Evolutionary conservation across 306 rosid genomes (phyloP).

Genomic region (Notholithocarpus densiflorus): DNA sequence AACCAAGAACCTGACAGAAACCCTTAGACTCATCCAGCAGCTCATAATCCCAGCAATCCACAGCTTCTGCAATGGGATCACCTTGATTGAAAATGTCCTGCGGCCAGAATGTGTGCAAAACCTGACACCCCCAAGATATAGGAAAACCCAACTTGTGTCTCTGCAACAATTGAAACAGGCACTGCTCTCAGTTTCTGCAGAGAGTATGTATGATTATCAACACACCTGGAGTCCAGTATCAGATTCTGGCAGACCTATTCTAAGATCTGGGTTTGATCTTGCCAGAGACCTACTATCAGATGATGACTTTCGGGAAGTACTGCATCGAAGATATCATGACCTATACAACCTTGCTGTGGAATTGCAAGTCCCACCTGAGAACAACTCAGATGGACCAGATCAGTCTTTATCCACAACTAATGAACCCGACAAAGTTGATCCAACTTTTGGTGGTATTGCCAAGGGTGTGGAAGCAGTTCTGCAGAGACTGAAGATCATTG

Average conservation of each 20-base stretch:
- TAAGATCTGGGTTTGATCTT: conserved; percentile 71
- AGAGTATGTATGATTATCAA: conserved; percentile 93
- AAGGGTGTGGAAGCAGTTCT: conserved; percentile 89
- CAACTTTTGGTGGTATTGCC: conserved; percentile 86
- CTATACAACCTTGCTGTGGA: conserved; percentile 79
- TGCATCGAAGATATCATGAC: conserved; percentile 87
- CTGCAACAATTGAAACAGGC: conserved; percentile 76
- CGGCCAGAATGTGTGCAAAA: conserved; percentile 82
- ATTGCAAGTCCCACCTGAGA: conserved; percentile 78
- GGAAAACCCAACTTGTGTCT: conserved; percentile 63
- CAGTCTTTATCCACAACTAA: conserved; percentile 38
- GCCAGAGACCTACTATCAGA: conserved; percentile 86
- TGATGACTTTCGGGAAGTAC: conserved; percentile 82
- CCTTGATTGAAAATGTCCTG: conserved; percentile 65
- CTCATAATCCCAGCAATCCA: conserved; percentile 80
- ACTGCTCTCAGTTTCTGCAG: conserved; percentile 82
- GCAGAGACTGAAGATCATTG: conserved; percentile 87
- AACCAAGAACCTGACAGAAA: conserved; percentile 79
- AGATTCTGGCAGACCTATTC: conserved; percentile 58
- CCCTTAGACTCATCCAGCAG: conserved; percentile 70
- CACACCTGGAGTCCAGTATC: conserved; percentile 77
- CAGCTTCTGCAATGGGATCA: conserved; percentile 73
- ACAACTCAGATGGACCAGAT: conserved; percentile 47
- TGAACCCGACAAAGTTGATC: conserved; percentile 60
- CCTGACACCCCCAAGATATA: conserved; percentile 73